Evolutionary conservation across 2,329 filamentous ascomycete species (phyloP), one percentile per base, ranked within the genome.

Genomic region (Drechmeria coniospora): DNA sequence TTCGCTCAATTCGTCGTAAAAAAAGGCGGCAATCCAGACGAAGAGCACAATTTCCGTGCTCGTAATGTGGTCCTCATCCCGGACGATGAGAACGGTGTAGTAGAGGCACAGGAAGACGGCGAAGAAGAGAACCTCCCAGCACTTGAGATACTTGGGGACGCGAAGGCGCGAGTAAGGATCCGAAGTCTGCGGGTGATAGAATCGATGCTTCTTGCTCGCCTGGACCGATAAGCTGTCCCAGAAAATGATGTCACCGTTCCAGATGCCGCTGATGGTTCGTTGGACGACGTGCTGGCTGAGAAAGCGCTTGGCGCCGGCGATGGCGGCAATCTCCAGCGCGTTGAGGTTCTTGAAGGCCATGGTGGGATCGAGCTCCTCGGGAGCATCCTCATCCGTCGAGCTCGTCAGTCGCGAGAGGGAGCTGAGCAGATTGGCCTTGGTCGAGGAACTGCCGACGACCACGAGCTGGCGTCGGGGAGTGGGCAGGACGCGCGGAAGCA

Each of bases 221-320:
- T 78, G 60, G 7, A 81, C 66, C 7, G 70, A 76, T n/a, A 92
- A 57, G 5, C 63, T 70, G 34, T 84, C 77, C 83, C 82, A 92
- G 49, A 92, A 90, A 21, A 86, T 69, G 34, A 92, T 83, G 38
- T 86, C 76, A 25, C 83, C 83, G 36, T 75, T 73, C 82, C 83
- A 92, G 29, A 92, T 80, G 26, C 79, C 79, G 25, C 79, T 77
- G 35, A 92, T 71, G 38, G 92, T 79, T 42, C 78, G 79, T 46
- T 92, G 83, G 8, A 92, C 78, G 3, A 80, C 69, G 33, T 68
- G 66, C 49, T 92, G 82, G 44, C 76, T 77, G 20, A 92, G 64
- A 40, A 92, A 92, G 25, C 79, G 79, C 55, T 92, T 92, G 17
- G 81, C 80, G 32, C 80, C 68, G 9, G 77, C 77, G 13, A 92